Conservation (phyloP, 768 basidiomycete species). For the Candolleomyces efflorescens region DNA sequence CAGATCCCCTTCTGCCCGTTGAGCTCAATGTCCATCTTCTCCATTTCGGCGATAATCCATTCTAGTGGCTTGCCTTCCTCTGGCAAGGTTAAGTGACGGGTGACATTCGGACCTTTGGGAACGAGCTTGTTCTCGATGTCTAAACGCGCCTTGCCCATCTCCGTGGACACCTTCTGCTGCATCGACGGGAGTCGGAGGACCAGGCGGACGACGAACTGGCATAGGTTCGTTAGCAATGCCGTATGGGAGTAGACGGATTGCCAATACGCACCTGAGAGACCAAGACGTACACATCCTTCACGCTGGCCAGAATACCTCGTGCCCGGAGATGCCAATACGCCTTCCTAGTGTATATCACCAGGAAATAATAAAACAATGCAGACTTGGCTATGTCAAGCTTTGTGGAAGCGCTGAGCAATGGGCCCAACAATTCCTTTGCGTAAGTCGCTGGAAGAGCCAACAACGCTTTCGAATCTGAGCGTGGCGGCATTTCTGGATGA, state of each 20-base stretch:
- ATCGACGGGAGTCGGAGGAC: conserved; percentile 58
- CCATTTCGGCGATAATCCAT: conserved; percentile 79
- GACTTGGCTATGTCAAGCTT: conserved; percentile 51
- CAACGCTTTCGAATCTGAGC: neutral
- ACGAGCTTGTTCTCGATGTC: conserved; percentile 68
- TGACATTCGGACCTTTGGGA: conserved; percentile 56
- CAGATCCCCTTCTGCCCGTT: conserved; percentile 45
- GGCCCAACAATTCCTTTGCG: conserved; percentile 4
- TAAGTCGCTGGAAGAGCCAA: neutral
- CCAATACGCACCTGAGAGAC: conserved; percentile 41
- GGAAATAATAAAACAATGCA: conserved; percentile 53
- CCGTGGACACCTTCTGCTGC: conserved; percentile 52
- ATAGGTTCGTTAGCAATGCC: neutral
- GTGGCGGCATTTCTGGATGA: neutral
- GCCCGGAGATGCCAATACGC: conserved; percentile 60
- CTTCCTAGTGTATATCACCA: conserved; percentile 48
- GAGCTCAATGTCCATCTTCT: conserved; percentile 66
- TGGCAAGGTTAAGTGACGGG: conserved; percentile 65
- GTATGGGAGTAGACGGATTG: neutral
- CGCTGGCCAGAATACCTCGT: conserved; percentile 47
- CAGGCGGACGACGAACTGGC: conserved; percentile 38
- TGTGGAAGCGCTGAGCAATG: neutral
- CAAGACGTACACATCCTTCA: conserved; percentile 50
- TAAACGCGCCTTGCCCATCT: conserved; percentile 60
- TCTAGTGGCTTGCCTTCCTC: conserved; percentile 57